Evolutionary conservation across 768 basidiomycete genomes (phyloP).

Genomic region (Russula griseocarnosa): DNA sequence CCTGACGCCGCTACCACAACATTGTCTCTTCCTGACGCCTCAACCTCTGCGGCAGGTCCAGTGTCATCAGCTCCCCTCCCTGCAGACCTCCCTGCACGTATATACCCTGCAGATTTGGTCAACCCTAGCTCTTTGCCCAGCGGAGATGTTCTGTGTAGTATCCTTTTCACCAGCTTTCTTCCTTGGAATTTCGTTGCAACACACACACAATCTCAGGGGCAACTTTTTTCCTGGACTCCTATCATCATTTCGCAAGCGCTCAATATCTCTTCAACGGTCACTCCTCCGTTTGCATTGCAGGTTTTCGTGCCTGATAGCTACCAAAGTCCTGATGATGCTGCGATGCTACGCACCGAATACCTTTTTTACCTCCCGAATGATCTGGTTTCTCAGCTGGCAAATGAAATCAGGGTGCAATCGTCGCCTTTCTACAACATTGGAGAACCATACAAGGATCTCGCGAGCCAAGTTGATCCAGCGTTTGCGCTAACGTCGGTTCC

Average conservation of each 20-base stretch:
- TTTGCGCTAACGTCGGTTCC: conserved; percentile 52
- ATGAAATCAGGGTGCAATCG: conserved; percentile 55
- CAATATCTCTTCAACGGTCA: conserved; percentile 36
- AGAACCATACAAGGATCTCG: conserved; percentile 50
- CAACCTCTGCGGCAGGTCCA: conserved; percentile 30
- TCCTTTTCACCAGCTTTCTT: conserved; percentile 57
- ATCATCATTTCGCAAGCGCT: conserved; percentile 46
- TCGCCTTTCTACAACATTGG: conserved; percentile 63
- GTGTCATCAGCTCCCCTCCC: conserved; percentile 46
- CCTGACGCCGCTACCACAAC: conserved; percentile 41
- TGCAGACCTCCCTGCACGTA: conserved; percentile 53
- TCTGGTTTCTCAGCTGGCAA: conserved; percentile 56
- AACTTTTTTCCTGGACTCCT: conserved; percentile 76
- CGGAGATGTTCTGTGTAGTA: conserved; percentile 51
- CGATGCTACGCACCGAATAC: conserved; percentile 62
- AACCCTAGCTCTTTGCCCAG: conserved; percentile 31
- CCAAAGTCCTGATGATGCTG: conserved; percentile 43
- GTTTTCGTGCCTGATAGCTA: conserved; percentile 66
- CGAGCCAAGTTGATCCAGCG: conserved; percentile 63
- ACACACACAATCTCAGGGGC: conserved; percentile 55
- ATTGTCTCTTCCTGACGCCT: conserved; percentile 27
- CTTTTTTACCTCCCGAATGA: conserved; percentile 61
- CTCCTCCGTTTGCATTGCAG: conserved; percentile 56
- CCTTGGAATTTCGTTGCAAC: conserved; percentile 68
- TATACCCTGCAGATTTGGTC: conserved; percentile 43